Conservation (phyloP, 2,329 filamentous ascomycete species). For the Plectosphaerella sp. region DNA sequence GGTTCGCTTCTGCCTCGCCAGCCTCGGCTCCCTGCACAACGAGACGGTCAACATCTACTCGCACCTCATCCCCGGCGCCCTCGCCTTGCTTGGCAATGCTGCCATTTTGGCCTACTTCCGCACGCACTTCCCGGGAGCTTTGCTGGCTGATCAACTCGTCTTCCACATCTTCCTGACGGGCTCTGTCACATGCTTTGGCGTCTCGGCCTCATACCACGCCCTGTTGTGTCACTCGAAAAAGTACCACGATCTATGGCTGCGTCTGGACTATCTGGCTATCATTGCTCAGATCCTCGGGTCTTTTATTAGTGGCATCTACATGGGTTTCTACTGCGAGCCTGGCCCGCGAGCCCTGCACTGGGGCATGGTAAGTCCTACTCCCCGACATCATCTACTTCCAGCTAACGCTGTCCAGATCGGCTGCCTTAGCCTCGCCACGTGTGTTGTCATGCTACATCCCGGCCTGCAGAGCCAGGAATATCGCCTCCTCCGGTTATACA, state of each 20-base stretch:
- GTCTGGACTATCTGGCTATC: conserved; percentile 32
- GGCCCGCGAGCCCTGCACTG: conserved; percentile 25
- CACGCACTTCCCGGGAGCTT: conserved; percentile 24
- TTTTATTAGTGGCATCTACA: conserved; percentile 33
- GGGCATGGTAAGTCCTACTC: conserved; percentile 24
- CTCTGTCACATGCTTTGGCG: conserved; percentile 27
- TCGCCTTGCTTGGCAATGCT: conserved; percentile 24
- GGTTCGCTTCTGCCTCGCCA: conserved; percentile 26
- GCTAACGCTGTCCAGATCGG: conserved; percentile 21
- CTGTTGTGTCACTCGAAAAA: conserved; percentile 31
- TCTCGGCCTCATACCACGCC: conserved; percentile 33
- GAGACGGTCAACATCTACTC: conserved; percentile 27
- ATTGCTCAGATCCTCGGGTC: conserved; percentile 29
- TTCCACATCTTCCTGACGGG: conserved; percentile 33
- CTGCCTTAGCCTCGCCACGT: conserved; percentile 24
- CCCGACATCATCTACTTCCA: not conserved
- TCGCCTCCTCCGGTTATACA: conserved; percentile 27
- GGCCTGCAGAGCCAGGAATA: conserved; percentile 28
- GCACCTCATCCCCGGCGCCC: conserved; percentile 33
- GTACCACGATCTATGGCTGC: conserved; percentile 28
- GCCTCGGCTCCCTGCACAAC: conserved; percentile 32
- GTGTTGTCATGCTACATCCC: conserved; percentile 28
- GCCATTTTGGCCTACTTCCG: conserved; percentile 17
- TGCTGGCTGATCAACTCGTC: conserved; percentile 27
- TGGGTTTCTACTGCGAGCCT: conserved; percentile 33